Evolutionary conservation across 139 green algal species (phyloP), one percentile per base, ranked within the genome.

Genomic region (Haematococcus lacustris): DNA sequence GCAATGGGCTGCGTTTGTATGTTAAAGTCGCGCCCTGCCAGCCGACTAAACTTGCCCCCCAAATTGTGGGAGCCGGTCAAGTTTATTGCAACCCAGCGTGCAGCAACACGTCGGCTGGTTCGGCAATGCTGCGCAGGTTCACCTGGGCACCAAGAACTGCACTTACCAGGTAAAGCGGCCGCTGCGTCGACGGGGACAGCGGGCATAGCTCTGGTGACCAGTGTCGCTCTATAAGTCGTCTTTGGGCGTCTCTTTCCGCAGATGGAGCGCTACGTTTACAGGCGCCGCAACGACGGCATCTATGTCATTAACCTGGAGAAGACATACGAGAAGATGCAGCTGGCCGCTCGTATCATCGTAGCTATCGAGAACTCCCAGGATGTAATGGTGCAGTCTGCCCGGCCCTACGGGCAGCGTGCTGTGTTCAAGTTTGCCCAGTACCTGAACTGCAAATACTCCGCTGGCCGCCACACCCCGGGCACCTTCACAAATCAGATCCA

Each of bases 401-500:
- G 93, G 50, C 92, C 93, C 43, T 97, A 97, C 69, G 93, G 90
- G 51, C 96, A 99, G 88, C 89, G 96, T 66, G 95, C 92, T 25
- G 93, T 99, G 51, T 91, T 99, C 76, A 99, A 99, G 89, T 99
- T 98, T 74, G 91, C 93, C 5, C 91, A 98, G 82, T 97, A 99
- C 94, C 92, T 93, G 26, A 91, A 92, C 37, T 87, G 86, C 78
- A 96, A 96, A 79, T 72, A 63, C 67, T 72, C 67, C 34, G 92
- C 96, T 5, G 96, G 96, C 40, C 90, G 96, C 75, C 95, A 99
- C 91, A 99, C 94, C n/a, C 96, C 96, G 38, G 96, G 95, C 80
- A 97, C 94, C 38, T 99, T 97, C 91, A 99, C 96, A 63, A 99
- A 99, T 83, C 96, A 99, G 90, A 92, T 97, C 65, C 93, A 98